Percentiles rank a stretch among this genome's conserved stretches.
These are phyloP conservation scores for Penicillium hordei DNA, from an alignment of 2,329 filamentous ascomycete genomes.

Conservation along the genomic window DNA sequence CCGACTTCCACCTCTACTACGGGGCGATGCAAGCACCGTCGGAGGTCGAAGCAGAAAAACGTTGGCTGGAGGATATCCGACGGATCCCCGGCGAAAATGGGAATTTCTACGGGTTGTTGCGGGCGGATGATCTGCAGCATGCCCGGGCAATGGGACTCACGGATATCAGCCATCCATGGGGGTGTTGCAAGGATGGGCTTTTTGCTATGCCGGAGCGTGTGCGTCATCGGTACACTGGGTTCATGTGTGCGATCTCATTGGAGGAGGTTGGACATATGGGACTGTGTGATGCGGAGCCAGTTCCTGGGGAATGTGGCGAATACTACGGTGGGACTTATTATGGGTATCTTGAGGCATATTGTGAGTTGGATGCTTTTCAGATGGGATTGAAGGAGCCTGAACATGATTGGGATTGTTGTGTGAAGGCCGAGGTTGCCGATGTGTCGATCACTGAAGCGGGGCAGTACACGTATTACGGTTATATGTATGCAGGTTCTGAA, in stretches of 20 bases:
- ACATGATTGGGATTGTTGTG: slow-evolving; percentile 1
- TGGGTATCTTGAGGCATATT: not conserved
- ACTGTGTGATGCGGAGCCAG: not conserved
- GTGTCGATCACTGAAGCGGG: not conserved
- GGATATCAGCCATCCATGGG: slow-evolving; percentile 1
- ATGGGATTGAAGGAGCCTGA: slow-evolving; percentile 3
- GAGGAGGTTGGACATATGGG: not conserved
- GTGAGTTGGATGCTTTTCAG: not conserved
- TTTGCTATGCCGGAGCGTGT: not conserved
- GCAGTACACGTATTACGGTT: slow-evolving; percentile 3
- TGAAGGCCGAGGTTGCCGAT: not conserved
- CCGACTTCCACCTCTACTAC: not conserved
- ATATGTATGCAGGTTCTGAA: slow-evolving; percentile 1
- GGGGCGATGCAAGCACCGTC: not conserved
- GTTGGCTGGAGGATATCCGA: slow-evolving; percentile 4
- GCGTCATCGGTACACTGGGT: slow-evolving; percentile 1
- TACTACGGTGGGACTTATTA: slow-evolving; percentile 1
- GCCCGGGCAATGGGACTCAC: not conserved
- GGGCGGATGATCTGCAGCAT: not conserved
- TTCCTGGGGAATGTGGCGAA: slow-evolving; percentile 1
- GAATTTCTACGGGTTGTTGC: not conserved
- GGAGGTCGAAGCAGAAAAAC: not conserved
- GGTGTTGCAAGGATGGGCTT: not conserved
- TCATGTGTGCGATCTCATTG: not conserved
- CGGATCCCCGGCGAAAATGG: not conserved